A percentile compares a stretch with the other conserved stretches of the same genome.
phyloP scores from a whole-genome alignment of 805 yeast genomes.

The Candida wancherniae region DNA sequence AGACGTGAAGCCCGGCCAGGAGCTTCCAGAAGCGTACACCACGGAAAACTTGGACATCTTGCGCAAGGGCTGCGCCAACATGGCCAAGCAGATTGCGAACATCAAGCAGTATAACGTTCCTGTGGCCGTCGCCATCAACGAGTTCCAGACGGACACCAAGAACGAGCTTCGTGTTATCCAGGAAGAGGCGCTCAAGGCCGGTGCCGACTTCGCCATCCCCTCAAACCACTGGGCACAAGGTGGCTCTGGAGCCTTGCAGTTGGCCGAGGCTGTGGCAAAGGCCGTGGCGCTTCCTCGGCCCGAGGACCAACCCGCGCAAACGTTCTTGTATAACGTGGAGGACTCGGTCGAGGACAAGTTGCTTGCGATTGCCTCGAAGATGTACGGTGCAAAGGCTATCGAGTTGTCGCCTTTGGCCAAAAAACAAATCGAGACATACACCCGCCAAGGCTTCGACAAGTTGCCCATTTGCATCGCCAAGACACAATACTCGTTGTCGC shows the following conservation, averaged over 20 bases:
- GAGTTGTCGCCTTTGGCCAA: constrained; percentile 81
- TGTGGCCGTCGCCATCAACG: constrained; percentile 91
- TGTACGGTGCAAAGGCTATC: constrained; percentile 89
- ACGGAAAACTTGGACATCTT: constrained; percentile 78
- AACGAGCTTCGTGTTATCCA: constrained; percentile 78
- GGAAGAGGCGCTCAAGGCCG: constrained; percentile 80
- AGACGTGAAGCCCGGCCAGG: constrained; percentile 89
- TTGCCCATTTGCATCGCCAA: constrained; percentile 96
- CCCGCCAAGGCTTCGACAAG: constrained; percentile 82
- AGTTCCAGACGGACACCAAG: constrained; percentile 74
- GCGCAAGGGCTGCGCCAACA: constrained; percentile 75
- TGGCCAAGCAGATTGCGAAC: constrained; percentile 85
- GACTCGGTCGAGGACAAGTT: constrained; percentile 77
- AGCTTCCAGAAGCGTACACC: constrained; percentile 75
- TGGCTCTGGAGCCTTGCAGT: constrained; percentile 80
- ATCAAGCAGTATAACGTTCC: constrained; percentile 83
- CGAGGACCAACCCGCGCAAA: constrained; percentile 30
- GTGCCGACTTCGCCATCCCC: constrained; percentile 86
- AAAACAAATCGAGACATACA: constrained; percentile 74
- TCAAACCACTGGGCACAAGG: constrained; percentile 96
- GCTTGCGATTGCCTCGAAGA: constrained; percentile 69
- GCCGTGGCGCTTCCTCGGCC: constrained; percentile 43
- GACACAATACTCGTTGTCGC: constrained; percentile 94
- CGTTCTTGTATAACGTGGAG: constrained; percentile 64
- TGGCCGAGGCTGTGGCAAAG: constrained; percentile 78